phyloP scores from a whole-genome alignment of 208 protist genomes.

The Trypanosomatidae sp. region DNA sequence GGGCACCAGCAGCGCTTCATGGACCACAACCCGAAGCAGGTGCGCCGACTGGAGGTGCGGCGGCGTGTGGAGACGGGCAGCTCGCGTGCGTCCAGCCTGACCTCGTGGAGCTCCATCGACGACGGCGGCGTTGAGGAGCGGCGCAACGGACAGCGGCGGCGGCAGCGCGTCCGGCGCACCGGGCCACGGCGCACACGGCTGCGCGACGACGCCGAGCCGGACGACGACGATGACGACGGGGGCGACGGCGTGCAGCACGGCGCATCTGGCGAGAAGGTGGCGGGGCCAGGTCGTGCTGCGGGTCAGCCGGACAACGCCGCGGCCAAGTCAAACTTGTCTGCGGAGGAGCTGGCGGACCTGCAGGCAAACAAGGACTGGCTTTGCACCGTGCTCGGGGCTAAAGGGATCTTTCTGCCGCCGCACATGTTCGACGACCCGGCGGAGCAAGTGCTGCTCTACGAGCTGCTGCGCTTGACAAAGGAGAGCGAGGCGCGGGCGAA shows the following conservation, averaged over 20 bases:
- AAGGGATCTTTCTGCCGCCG: slow-evolving; percentile 43
- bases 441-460: slow-evolving; percentile 45
- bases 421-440: slow-evolving; percentile 36
- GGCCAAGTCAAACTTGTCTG: slow-evolving; percentile 12
- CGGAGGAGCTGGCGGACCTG: slow-evolving; percentile 35
- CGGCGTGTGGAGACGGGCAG: slow-evolving; percentile 14
- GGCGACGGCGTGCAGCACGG: neutral
- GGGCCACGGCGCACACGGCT: slow-evolving; percentile 16
- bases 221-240: neutral
- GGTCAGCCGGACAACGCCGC: neutral
- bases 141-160: slow-evolving; percentile 19
- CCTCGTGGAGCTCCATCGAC: slow-evolving; percentile 39
- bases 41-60: slow-evolving; percentile 31
- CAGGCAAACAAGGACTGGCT: slow-evolving; percentile 40
- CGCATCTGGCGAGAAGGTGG: too few species aligned
- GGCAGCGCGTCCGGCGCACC: slow-evolving; percentile 13
- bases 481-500: slow-evolving; percentile 21
- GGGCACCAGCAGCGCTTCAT: too few species aligned
- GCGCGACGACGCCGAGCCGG: neutral
- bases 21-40: slow-evolving; percentile 27
- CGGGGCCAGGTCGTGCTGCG: too few species aligned
- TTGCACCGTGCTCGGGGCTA: slow-evolving; percentile 31
- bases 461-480: slow-evolving; percentile 45
- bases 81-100: slow-evolving; percentile 27
- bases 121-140: slow-evolving; percentile 18